Conservation (phyloP, 441 rosid genomes). For the Adansonia rubrostipa region DNA sequence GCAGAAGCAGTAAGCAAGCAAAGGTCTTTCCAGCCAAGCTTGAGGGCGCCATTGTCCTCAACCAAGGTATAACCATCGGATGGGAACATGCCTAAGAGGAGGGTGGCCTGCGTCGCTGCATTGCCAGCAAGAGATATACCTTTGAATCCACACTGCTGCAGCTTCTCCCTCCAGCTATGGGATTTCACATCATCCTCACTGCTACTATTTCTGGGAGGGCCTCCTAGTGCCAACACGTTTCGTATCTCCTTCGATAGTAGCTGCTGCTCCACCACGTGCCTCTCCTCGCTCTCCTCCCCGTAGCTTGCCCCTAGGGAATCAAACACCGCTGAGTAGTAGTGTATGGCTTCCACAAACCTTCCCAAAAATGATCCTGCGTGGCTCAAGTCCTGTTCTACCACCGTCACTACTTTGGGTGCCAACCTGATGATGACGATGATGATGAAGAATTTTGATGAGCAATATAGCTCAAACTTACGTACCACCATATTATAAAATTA, state of each 20-base stretch:
- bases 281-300: constrained; percentile 94
- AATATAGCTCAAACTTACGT: background rate
- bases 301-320: constrained; percentile 93
- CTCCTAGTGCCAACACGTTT: constrained; percentile 80
- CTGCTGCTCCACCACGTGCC: constrained; percentile 96
- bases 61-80: constrained; percentile 95
- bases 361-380: constrained; percentile 91
- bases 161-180: constrained; percentile 89
- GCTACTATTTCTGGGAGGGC: constrained; percentile 40
- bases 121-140: constrained; percentile 84
- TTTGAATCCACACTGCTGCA: constrained; percentile 80
- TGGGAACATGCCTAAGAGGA: constrained; percentile 90
- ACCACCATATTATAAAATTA: too few species aligned
- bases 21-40: constrained; percentile 98
- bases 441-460: too few species aligned
- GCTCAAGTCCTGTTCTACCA: constrained; percentile 94
- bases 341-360: constrained; percentile 94
- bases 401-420: constrained; percentile 93
- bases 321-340: constrained; percentile 91
- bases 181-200: constrained; percentile 60
- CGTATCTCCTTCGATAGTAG: constrained; percentile 83
- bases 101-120: constrained; percentile 90
- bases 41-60: constrained; percentile 87
- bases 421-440: constrained; percentile 45
- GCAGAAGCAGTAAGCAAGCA: constrained; percentile 99